These are phyloP conservation scores for Hypoxylon subgilvum DNA, from an alignment of 495 filamentous ascomycete genomes.

Conservation along the genomic window DNA sequence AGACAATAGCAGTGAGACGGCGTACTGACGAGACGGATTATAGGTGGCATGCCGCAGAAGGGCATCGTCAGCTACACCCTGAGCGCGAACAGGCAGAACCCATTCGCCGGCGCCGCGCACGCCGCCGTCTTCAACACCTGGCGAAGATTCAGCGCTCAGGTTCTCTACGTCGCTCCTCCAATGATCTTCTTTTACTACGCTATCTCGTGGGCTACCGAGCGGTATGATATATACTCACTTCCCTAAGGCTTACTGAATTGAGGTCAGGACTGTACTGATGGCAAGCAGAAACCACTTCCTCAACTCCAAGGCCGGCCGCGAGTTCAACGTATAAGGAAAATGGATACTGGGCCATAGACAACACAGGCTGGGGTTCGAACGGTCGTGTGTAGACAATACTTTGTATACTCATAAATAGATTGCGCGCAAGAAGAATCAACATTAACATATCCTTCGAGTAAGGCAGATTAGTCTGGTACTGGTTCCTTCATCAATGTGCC, in stretches of 20 bases:
- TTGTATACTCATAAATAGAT: conserved; percentile 42
- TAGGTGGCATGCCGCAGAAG: conserved; percentile 60
- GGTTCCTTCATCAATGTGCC: not conserved
- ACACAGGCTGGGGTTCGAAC: conserved; percentile 1
- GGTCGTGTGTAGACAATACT: conserved; percentile 39
- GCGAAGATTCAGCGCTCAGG: conserved; percentile 67
- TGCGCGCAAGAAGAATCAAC: conserved; percentile 14
- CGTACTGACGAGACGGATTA: conserved; percentile 35
- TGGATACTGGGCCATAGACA: conserved; percentile 19
- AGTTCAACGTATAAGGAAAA: conserved; percentile 54
- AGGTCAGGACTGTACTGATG: conserved; percentile 9
- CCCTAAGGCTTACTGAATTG: not conserved
- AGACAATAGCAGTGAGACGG: conserved; percentile 35
- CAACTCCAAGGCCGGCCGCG: conserved; percentile 87
- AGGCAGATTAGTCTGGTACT: conserved; percentile 2
- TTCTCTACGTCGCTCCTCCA: conserved; percentile 82
- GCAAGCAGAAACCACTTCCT: conserved; percentile 81
- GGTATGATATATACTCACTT: conserved; percentile 58
- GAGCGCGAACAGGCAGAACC: conserved; percentile 61
- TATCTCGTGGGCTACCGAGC: conserved; percentile 85
- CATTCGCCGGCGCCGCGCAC: conserved; percentile 61
- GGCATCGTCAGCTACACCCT: conserved; percentile 62
- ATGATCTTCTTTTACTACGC: conserved; percentile 73
- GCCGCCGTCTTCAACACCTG: conserved; percentile 68
- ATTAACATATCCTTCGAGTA: conserved; percentile 18